A percentile compares a stretch with the other conserved stretches of the same genome.
Evolutionary conservation across 1,284 basidiomycete genomes (phyloP).

Genomic region (Irpex lacteus): DNA sequence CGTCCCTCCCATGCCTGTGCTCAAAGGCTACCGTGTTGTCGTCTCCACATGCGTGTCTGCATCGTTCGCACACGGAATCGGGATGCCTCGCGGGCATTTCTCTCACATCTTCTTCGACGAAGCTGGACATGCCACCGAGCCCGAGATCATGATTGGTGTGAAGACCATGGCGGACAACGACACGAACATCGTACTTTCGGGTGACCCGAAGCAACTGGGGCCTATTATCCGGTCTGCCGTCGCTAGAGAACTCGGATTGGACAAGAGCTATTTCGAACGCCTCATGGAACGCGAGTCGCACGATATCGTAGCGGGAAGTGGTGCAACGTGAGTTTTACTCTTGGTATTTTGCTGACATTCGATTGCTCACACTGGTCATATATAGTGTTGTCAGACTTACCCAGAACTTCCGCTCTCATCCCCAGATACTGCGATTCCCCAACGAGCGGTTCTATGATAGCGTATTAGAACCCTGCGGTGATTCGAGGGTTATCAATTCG

Average conservation of each 20-base stretch:
- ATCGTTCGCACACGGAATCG: slow-evolving; percentile 42
- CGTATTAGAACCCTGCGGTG: slow-evolving; percentile 43
- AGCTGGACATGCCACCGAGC: slow-evolving; percentile 50
- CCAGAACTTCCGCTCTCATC: slow-evolving; percentile 58
- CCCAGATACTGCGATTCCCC: slow-evolving; percentile 51
- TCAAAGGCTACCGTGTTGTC: slow-evolving; percentile 51
- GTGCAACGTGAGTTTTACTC: slow-evolving; percentile 36
- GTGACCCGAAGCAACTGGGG: slow-evolving; percentile 62
- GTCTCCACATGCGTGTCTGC: slow-evolving; percentile 56
- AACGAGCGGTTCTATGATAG: slow-evolving; percentile 53
- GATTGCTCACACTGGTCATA: neutral
- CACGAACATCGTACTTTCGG: slow-evolving; percentile 57
- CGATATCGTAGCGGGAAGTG: slow-evolving; percentile 34
- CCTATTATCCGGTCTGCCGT: slow-evolving; percentile 55
- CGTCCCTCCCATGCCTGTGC: slow-evolving; percentile 37
- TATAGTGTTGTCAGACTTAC: slow-evolving; percentile 45
- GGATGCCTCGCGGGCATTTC: slow-evolving; percentile 35
- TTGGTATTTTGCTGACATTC: neutral
- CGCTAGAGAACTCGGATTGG: slow-evolving; percentile 49
- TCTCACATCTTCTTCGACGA: slow-evolving; percentile 40
- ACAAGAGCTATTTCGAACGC: slow-evolving; percentile 54
- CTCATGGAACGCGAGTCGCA: slow-evolving; percentile 51
- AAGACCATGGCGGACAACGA: slow-evolving; percentile 47
- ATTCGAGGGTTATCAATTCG: slow-evolving; percentile 31
- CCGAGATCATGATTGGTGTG: slow-evolving; percentile 54